phyloP scores from a whole-genome alignment of 805 yeast genomes.

The Hanseniaspora pseudoguilliermondii region DNA sequence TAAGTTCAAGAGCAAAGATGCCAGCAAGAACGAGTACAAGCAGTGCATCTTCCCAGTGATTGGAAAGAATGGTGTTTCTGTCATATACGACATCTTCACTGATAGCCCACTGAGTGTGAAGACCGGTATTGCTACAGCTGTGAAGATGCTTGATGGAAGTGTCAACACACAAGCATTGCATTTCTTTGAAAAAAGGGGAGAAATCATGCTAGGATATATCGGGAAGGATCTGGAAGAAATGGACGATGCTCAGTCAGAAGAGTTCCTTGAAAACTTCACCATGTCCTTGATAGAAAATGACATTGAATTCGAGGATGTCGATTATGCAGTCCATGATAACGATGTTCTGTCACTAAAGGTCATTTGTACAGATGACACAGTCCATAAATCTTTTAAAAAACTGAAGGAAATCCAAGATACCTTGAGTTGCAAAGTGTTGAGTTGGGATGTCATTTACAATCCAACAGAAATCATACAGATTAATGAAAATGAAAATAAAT shows the following conservation, averaged over 20 bases:
- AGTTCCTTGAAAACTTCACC: slow-evolving; percentile 1
- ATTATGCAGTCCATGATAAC: not conserved
- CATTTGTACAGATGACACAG: not conserved
- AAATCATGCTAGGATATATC: slow-evolving; percentile 39
- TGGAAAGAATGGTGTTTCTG: slow-evolving; percentile 85
- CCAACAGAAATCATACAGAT: slow-evolving; percentile 46
- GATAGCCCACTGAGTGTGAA: slow-evolving; percentile 80
- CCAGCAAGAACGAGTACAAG: slow-evolving; percentile 23
- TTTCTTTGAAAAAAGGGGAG: slow-evolving; percentile 69
- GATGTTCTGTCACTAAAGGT: slow-evolving; percentile 2
- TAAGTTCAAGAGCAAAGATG: slow-evolving; percentile 3
- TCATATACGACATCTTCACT: slow-evolving; percentile 74
- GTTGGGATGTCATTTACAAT: slow-evolving; percentile 56
- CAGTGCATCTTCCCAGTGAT: slow-evolving; percentile 70
- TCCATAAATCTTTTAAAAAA: slow-evolving; percentile 32
- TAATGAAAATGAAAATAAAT: slow-evolving; percentile 35
- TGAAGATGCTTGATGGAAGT: slow-evolving; percentile 55
- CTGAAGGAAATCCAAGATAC: slow-evolving; percentile 43
- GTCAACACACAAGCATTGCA: slow-evolving; percentile 60
- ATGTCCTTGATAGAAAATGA: not conserved
- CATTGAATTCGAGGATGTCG: slow-evolving; percentile 8
- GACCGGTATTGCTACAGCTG: slow-evolving; percentile 58
- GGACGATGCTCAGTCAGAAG: slow-evolving; percentile 14
- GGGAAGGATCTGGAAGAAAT: slow-evolving; percentile 22
- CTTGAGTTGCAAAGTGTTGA: slow-evolving; percentile 42